Conservation (phyloP, 2,329 filamentous ascomycete species). For the Ophiostoma triangulosporum region DNA sequence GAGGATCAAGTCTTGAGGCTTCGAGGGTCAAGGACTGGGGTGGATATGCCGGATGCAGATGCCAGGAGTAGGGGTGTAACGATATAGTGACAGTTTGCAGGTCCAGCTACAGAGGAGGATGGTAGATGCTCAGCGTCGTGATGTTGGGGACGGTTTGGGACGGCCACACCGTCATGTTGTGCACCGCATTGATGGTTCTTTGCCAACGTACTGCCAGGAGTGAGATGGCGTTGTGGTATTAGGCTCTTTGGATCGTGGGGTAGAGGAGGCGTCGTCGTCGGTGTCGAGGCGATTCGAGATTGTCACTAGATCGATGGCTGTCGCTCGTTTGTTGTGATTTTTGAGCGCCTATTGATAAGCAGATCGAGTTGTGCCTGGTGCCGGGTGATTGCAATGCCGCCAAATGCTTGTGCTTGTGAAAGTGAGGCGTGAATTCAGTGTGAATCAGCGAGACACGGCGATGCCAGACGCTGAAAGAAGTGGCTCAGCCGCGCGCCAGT, state of each 20-base stretch:
- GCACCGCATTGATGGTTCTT: slow-evolving; percentile 3
- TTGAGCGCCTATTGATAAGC: neutral
- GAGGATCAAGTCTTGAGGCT: neutral
- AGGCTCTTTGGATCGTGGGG: neutral
- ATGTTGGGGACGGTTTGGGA: neutral
- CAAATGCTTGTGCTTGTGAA: too few species aligned
- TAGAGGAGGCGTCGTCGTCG: neutral
- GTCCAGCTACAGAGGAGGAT: slow-evolving; percentile 17
- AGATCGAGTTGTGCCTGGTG: neutral
- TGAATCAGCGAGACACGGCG: neutral
- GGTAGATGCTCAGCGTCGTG: neutral
- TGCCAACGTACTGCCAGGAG: slow-evolving; percentile 1
- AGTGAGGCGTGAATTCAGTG: neutral
- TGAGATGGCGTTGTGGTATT: neutral
- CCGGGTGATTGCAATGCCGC: too few species aligned
- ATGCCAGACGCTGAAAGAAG: neutral
- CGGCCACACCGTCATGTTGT: slow-evolving; percentile 29
- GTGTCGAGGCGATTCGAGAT: neutral
- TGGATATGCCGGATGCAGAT: neutral
- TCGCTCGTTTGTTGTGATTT: neutral
- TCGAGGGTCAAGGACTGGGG: neutral
- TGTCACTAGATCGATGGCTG: neutral
- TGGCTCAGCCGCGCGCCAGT: neutral
- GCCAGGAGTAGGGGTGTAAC: slow-evolving; percentile 17
- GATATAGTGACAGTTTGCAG: too few species aligned